Evolutionary conservation across 2,329 filamentous ascomycete genomes (phyloP).

Genomic region (Apiospora koreana): DNA sequence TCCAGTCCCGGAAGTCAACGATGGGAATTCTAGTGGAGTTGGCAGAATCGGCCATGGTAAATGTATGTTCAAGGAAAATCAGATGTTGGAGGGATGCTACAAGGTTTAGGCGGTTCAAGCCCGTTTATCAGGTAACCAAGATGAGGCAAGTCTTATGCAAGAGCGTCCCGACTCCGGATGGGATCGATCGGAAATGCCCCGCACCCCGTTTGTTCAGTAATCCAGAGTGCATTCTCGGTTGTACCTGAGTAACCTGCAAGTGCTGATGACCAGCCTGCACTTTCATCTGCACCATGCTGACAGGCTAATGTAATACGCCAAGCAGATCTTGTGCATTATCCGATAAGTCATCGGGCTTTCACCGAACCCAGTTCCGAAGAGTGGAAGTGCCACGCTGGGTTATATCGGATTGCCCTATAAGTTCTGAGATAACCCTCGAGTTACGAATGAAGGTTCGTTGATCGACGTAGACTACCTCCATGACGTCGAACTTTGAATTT

Average conservation of each 20-base stretch:
- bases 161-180: neutral
- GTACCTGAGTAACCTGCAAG: neutral
- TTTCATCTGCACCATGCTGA: neutral
- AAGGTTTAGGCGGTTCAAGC: too few relatives aligned
- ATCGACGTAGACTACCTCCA: neutral
- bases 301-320: neutral
- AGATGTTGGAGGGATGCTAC: too few relatives aligned
- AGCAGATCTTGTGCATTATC: neutral
- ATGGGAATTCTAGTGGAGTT: conserved; percentile 24
- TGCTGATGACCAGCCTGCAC: neutral
- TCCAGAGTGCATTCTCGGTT: neutral
- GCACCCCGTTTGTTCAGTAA: neutral
- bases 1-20: conserved; percentile 27
- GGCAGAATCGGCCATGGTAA: neutral
- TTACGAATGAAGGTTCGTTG: too few relatives aligned
- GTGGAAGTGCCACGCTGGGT: neutral
- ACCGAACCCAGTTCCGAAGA: neutral
- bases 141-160: neutral
- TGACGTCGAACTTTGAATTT: too few relatives aligned
- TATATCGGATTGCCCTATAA: neutral
- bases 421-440: neutral
- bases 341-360: neutral
- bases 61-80: neutral
- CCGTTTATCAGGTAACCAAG: too few relatives aligned
- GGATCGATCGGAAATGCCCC: neutral